Conservation (phyloP, 768 basidiomycete species). For the Tubosaeta brunneosetosa region DNA sequence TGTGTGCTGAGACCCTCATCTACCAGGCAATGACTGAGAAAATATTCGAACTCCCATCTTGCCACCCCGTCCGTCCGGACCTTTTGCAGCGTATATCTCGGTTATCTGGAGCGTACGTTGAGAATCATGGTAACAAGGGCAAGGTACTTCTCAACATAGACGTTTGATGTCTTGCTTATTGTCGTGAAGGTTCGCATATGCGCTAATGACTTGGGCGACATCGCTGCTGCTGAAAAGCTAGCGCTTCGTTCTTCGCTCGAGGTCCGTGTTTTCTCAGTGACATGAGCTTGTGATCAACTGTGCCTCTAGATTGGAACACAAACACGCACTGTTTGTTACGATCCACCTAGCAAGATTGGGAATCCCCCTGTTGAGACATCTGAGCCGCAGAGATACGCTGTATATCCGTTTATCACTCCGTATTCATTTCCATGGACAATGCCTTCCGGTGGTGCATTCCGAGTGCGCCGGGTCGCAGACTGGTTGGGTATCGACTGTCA, state of each 20-base stretch:
- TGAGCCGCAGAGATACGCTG: slow-evolving; percentile 46
- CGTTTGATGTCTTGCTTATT: background rate
- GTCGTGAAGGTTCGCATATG: slow-evolving; percentile 49
- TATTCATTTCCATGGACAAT: slow-evolving; percentile 47
- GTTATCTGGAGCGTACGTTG: slow-evolving; percentile 57
- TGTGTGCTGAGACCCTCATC: background rate
- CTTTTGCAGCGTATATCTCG: slow-evolving; percentile 66
- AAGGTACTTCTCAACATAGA: slow-evolving; percentile 30
- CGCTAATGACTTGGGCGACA: slow-evolving; percentile 40
- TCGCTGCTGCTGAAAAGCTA: slow-evolving; percentile 47
- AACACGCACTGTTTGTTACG: slow-evolving; percentile 24
- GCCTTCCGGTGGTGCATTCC: slow-evolving; percentile 43
- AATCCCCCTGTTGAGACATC: slow-evolving; percentile 24
- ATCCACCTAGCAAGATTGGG: slow-evolving; percentile 26
- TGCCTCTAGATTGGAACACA: slow-evolving; percentile 13
- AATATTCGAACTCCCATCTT: slow-evolving; percentile 41
- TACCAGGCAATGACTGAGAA: slow-evolving; percentile 30
- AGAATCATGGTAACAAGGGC: slow-evolving; percentile 43
- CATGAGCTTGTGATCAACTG: slow-evolving; percentile 7
- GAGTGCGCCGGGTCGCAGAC: slow-evolving; percentile 58
- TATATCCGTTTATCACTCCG: slow-evolving; percentile 62
- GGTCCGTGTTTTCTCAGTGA: slow-evolving; percentile 30
- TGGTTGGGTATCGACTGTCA: slow-evolving; percentile 42
- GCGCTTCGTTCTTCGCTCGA: slow-evolving; percentile 48
- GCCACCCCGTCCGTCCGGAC: slow-evolving; percentile 39